Evolutionary conservation across 2,329 filamentous ascomycete species (phyloP).

Genomic region (Alternaria triticimaculans): DNA sequence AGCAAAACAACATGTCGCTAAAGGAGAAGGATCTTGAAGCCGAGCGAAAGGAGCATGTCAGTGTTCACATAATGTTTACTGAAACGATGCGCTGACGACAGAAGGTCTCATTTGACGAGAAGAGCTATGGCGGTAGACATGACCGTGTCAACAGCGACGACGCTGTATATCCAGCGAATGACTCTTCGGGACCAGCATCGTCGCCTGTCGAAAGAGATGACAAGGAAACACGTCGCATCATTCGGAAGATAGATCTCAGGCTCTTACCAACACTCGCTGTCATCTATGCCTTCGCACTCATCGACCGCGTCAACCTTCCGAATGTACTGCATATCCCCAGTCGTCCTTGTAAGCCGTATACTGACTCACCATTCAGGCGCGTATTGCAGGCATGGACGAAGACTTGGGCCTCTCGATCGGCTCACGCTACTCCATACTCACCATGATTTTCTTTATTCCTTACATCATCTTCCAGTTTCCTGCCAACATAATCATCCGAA

Average conservation of each 20-base stretch:
- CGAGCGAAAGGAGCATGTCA: not conserved
- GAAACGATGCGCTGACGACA: not conserved
- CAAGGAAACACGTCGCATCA: constrained; percentile 37
- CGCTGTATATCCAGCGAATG: not conserved
- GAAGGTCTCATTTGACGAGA: not conserved
- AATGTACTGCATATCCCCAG: constrained; percentile 5
- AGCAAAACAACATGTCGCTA: not conserved
- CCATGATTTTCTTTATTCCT: constrained; percentile 16
- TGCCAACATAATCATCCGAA: constrained; percentile 34
- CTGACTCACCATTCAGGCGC: not conserved
- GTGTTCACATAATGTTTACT: fast-evolving
- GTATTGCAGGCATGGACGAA: constrained; percentile 22
- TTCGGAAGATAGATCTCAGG: constrained; percentile 47
- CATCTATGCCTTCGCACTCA: constrained; percentile 32
- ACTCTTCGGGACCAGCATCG: constrained; percentile 3
- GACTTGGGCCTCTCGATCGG: constrained; percentile 23
- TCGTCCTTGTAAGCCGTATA: fast-evolving
- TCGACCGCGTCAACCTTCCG: constrained; percentile 25
- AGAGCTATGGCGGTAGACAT: not conserved
- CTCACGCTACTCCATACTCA: constrained; percentile 20
- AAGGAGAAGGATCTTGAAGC: not conserved
- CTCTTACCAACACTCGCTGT: constrained; percentile 43
- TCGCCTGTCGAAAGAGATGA: constrained; percentile 7
- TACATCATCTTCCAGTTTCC: constrained; percentile 37
- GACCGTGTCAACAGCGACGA: not conserved